Evolutionary conservation across 768 basidiomycete genomes (phyloP).

Genomic region (Auricularia heimuer): DNA sequence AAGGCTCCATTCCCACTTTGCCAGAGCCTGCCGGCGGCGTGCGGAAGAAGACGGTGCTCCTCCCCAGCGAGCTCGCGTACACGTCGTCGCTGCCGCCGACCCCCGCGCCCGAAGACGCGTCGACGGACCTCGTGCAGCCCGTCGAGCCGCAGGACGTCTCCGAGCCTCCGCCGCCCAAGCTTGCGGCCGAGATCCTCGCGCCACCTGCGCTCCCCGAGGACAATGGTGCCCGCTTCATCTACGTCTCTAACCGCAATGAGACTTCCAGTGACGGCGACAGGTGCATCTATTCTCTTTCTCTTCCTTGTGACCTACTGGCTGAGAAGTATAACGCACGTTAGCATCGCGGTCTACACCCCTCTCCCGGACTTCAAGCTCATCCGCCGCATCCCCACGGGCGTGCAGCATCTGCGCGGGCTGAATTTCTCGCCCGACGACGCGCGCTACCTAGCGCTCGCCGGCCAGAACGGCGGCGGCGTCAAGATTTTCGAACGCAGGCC

Average conservation of each 20-base stretch:
- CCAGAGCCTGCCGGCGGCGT: constrained; percentile 37
- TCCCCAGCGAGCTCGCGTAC: background rate
- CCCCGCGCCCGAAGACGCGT: constrained; percentile 26
- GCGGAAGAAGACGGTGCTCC: constrained; percentile 19
- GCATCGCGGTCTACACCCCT: background rate
- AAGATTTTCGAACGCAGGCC: background rate
- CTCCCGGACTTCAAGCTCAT: background rate
- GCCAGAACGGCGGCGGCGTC: background rate
- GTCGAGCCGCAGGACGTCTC: constrained; percentile 25
- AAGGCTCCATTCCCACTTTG: constrained; percentile 11
- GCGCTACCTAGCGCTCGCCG: background rate
- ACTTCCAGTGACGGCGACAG: constrained; percentile 39
- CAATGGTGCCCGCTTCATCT: constrained; percentile 45
- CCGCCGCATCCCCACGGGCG: background rate
- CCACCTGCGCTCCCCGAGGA: constrained; percentile 42
- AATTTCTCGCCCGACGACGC: background rate
- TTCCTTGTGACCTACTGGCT: background rate
- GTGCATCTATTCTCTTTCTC: constrained; percentile 15
- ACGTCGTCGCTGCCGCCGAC: constrained; percentile 4
- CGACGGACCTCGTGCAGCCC: background rate
- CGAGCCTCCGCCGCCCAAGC: constrained; percentile 8
- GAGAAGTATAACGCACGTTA: background rate
- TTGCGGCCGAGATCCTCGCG: constrained; percentile 61
- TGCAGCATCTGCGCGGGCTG: background rate
- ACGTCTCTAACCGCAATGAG: constrained; percentile 68